Evolutionary conservation across 1,284 basidiomycete species (phyloP).

Genomic region (Cystobasidium pallidum): DNA sequence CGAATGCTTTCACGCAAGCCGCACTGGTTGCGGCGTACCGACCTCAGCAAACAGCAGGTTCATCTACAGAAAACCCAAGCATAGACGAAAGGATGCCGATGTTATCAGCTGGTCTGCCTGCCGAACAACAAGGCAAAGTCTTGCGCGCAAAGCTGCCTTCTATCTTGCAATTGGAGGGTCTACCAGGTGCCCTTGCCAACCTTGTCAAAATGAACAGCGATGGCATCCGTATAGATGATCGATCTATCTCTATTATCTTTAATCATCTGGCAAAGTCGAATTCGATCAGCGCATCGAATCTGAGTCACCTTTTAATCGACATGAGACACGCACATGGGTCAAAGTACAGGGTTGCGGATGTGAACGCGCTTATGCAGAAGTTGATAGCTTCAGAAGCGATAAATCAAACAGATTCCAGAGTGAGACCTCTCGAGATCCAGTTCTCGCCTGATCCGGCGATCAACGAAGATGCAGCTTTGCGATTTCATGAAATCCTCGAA

Average conservation of each 20-base stretch:
- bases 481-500: neutral
- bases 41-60: neutral
- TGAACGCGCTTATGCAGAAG: conserved; percentile 3
- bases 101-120: neutral
- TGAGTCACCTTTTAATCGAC: neutral
- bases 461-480: neutral
- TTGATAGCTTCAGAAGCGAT: neutral
- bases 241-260: conserved; percentile 11
- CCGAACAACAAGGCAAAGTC: neutral
- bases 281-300: neutral
- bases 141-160: neutral
- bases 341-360: conserved; percentile 7
- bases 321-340: conserved; percentile 7
- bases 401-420: neutral
- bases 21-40: conserved; percentile 17
- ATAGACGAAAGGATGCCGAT: neutral
- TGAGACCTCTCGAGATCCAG: neutral
- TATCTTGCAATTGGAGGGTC: neutral
- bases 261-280: conserved; percentile 5
- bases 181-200: neutral
- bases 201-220: neutral
- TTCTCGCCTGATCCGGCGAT: conserved; percentile 4
- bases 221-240: conserved; percentile 10
- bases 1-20: conserved; percentile 1
- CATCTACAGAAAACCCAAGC: neutral